Conservation (phyloP, 805 yeast genomes). For the Starmerella kuoi region DNA sequence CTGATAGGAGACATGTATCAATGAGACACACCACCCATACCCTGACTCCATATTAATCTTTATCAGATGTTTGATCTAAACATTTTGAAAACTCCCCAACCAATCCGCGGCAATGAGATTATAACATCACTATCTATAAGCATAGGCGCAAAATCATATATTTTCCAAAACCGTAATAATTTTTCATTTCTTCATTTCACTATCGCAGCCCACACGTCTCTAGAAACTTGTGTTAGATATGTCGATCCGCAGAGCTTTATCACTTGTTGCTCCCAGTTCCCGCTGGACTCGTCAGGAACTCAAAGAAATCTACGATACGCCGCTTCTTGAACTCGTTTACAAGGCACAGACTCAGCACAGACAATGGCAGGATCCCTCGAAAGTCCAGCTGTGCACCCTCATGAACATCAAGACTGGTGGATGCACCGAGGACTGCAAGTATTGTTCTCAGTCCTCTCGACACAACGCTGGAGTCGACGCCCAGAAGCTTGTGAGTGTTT, state of each 20-base stretch:
- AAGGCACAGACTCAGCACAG: constrained; percentile 57
- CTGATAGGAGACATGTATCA: no score
- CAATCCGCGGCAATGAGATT: no score
- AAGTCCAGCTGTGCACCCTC: constrained; percentile 65
- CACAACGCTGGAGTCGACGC: constrained; percentile 64
- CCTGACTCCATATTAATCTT: no score
- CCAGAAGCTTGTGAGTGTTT: constrained; percentile 47
- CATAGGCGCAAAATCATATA: no score
- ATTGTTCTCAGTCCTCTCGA: constrained; percentile 64
- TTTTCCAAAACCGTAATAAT: no score
- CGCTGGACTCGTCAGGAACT: constrained; percentile 53
- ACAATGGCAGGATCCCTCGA: constrained; percentile 50
- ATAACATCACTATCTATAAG: no score
- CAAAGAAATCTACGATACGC: constrained; percentile 48
- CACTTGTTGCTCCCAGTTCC: constrained; percentile 3
- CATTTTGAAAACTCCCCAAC: no score
- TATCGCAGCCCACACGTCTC: no score
- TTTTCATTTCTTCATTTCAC: no score
- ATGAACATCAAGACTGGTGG: constrained; percentile 70
- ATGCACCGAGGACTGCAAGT: constrained; percentile 69
- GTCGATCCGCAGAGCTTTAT: constrained; percentile 7
- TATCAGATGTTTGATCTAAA: no score
- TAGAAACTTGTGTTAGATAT: no score
- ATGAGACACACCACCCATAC: no score
- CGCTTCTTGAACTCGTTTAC: constrained; percentile 48